Percentiles rank a stretch among this genome's conserved stretches.
Conservation (phyloP, 257 asterid species). For the Marsdenia floribunda region DNA sequence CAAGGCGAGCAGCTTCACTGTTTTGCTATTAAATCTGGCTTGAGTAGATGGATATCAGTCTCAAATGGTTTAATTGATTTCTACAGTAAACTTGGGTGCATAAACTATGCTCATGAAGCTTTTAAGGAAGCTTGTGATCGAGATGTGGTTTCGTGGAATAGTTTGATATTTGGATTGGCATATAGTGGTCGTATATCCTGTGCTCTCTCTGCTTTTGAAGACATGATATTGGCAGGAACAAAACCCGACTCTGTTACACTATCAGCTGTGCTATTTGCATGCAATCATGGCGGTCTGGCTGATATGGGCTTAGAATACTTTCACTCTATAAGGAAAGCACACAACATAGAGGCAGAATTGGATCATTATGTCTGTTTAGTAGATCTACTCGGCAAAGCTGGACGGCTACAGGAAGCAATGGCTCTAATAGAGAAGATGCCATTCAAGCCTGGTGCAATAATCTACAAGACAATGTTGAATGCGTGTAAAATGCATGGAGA, state of each 20-base stretch:
- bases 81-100: constrained; percentile 46
- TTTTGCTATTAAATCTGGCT: constrained; percentile 30
- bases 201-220: constrained; percentile 33
- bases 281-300: constrained; percentile 44
- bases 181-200: constrained; percentile 33
- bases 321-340: constrained; percentile 29
- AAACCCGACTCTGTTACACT: constrained; percentile 47
- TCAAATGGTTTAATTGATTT: constrained; percentile 51
- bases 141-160: constrained; percentile 50
- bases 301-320: constrained; percentile 39
- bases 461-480: constrained; percentile 44
- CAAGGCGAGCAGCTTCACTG: constrained; percentile 49
- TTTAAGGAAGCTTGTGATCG: constrained; percentile 29
- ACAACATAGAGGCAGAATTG: constrained; percentile 35
- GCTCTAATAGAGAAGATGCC: constrained; percentile 37
- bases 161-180: constrained; percentile 44
- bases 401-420: constrained; percentile 38
- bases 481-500: constrained; percentile 43
- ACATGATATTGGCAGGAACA: constrained; percentile 33
- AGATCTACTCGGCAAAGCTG: constrained; percentile 48
- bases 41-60: constrained; percentile 32
- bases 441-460: constrained; percentile 37
- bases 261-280: constrained; percentile 43
- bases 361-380: constrained; percentile 56
- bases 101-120: constrained; percentile 30